These are phyloP conservation scores for Pichia sorboxylosa DNA, from an alignment of 1,139 yeast genomes.

Conservation along the genomic window DNA sequence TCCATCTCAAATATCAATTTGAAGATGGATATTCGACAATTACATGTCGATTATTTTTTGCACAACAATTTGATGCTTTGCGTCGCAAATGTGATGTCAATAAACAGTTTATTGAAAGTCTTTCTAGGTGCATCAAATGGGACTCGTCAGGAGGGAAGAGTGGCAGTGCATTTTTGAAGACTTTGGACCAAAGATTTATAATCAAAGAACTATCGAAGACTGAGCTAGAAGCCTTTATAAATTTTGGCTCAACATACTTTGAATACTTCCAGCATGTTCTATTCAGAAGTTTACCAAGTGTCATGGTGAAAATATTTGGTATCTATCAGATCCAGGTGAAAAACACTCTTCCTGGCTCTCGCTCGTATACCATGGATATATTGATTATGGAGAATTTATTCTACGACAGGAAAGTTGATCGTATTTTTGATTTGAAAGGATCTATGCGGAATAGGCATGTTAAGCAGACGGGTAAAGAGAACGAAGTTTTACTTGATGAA, in stretches of 20 bases:
- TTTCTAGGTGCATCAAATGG: constrained; percentile 91
- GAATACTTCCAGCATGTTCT: constrained; percentile 92
- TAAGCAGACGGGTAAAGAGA: constrained; percentile 88
- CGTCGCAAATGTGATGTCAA: constrained; percentile 73
- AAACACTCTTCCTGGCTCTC: constrained; percentile 56
- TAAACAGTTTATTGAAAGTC: constrained; percentile 70
- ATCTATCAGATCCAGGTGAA: constrained; percentile 87
- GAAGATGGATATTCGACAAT: constrained; percentile 74
- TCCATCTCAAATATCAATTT: constrained; percentile 84
- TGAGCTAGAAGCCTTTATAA: constrained; percentile 87
- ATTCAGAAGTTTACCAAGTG: constrained; percentile 90
- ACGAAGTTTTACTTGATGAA: constrained; percentile 90
- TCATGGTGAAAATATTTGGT: constrained; percentile 88
- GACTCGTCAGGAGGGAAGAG: constrained; percentile 94
- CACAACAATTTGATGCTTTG: constrained; percentile 94
- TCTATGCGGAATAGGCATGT: constrained; percentile 97
- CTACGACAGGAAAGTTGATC: constrained; percentile 67
- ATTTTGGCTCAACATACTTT: constrained; percentile 93
- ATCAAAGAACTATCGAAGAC: constrained; percentile 80
- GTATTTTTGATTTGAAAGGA: constrained; percentile 93
- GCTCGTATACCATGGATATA: constrained; percentile 75
- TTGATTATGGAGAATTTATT: constrained; percentile 93
- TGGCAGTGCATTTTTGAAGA: constrained; percentile 87
- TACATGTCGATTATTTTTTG: constrained; percentile 88
- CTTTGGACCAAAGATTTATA: constrained; percentile 79